phyloP scores from a whole-genome alignment of 129 eudicot genomes.

The Smallanthus sonchifolius region DNA sequence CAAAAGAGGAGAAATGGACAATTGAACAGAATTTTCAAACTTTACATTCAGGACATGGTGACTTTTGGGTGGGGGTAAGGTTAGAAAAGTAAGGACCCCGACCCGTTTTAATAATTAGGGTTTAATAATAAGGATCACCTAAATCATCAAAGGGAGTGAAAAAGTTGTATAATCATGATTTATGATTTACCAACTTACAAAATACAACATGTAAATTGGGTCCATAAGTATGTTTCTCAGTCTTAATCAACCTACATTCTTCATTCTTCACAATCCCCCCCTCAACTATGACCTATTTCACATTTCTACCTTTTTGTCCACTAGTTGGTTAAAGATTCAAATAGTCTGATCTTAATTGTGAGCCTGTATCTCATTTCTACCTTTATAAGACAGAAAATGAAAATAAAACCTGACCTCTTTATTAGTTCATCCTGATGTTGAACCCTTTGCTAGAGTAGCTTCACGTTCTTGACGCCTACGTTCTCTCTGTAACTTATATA shows the following conservation, averaged over 20 bases:
- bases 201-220: not conserved
- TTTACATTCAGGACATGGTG: not conserved
- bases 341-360: not conserved
- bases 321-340: not conserved
- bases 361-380: no score
- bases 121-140: not conserved
- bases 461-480: slow-evolving; percentile 52
- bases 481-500: slow-evolving; percentile 42
- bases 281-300: not conserved
- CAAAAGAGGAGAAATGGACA: not conserved
- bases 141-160: not conserved
- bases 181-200: not conserved
- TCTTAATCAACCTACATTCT: slow-evolving; percentile 8
- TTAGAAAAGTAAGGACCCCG: not conserved
- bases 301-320: not conserved
- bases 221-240: slow-evolving; percentile 2
- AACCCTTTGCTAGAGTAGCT: slow-evolving; percentile 31
- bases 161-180: not conserved
- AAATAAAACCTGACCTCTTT: slow-evolving; percentile 21
- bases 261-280: not conserved
- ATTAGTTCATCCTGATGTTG: slow-evolving; percentile 28
- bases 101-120: not conserved
- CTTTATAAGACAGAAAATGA: not conserved
- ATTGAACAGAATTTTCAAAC: not conserved
- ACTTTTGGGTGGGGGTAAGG: not conserved